Percentiles rank a stretch among this genome's conserved stretches.
Evolutionary conservation across 352 stramenopile species (phyloP).

Genomic region (Pythium guiyangense): DNA sequence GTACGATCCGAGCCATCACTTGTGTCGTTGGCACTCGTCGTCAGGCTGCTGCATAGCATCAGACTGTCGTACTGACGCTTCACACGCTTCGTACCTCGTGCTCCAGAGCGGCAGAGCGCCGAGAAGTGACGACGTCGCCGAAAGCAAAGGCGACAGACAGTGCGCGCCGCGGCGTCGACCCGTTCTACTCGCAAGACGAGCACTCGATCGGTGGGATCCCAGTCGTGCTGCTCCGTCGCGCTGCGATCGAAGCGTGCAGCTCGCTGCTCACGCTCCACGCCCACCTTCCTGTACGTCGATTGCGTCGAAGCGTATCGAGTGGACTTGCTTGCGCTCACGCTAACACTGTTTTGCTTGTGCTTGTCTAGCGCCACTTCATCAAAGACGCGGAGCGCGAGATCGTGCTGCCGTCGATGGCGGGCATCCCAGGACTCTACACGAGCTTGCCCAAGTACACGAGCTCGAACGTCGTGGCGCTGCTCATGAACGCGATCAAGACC

Average conservation of each 20-base stretch:
- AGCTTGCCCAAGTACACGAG: slow-evolving; percentile 78
- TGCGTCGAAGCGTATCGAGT: background rate
- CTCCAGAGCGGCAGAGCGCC: slow-evolving; percentile 28
- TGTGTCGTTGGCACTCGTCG: background rate
- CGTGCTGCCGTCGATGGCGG: slow-evolving; percentile 55
- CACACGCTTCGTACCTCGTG: slow-evolving; percentile 1
- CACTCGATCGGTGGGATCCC: slow-evolving; percentile 70
- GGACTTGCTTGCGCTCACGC: background rate
- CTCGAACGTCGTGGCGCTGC: slow-evolving; percentile 78
- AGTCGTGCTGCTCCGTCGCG: slow-evolving; percentile 63
- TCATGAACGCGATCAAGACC: slow-evolving; percentile 80
- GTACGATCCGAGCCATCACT: slow-evolving; percentile 16
- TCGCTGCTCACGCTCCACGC: slow-evolving; percentile 80
- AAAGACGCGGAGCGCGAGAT: slow-evolving; percentile 77
- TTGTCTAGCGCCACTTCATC: slow-evolving; percentile 48
- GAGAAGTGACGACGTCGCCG: slow-evolving; percentile 25
- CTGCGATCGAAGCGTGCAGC: slow-evolving; percentile 76
- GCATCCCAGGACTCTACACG: slow-evolving; percentile 71
- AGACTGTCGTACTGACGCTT: background rate
- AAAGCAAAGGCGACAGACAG: slow-evolving; percentile 28
- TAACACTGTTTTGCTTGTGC: background rate
- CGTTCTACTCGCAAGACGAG: slow-evolving; percentile 56
- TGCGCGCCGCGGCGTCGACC: slow-evolving; percentile 27
- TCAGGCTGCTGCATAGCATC: background rate
- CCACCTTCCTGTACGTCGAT: slow-evolving; percentile 51